These are phyloP conservation scores for Euphorbia corollata DNA, from an alignment of 441 rosid species.

Conservation along the genomic window DNA sequence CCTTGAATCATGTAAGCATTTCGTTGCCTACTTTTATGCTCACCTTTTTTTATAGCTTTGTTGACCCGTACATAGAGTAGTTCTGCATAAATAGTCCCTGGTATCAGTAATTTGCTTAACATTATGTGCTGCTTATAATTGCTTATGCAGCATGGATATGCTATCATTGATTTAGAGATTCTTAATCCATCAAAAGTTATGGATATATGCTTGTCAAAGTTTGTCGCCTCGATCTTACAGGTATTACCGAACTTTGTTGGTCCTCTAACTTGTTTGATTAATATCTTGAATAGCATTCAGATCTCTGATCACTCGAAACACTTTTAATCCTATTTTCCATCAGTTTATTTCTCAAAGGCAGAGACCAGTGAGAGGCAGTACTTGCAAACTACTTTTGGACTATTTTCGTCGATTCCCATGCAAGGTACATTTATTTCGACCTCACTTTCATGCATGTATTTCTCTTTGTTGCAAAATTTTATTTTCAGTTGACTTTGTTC, in stretches of 20 bases:
- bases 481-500: background rate
- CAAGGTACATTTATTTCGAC: conserved; percentile 49
- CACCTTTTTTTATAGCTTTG: background rate
- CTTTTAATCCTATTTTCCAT: conserved; percentile 23
- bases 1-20: conserved; percentile 48
- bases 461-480: too few relatives aligned
- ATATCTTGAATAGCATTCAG: conserved; percentile 10
- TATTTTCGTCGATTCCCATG: conserved; percentile 60
- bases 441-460: background rate
- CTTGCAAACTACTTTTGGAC: conserved; percentile 61
- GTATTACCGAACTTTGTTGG: conserved; percentile 29
- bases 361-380: conserved; percentile 67
- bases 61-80: background rate
- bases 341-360: conserved; percentile 90
- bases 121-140: conserved; percentile 11
- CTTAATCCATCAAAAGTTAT: conserved; percentile 49
- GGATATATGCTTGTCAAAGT: conserved; percentile 65
- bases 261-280: conserved; percentile 12
- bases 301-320: conserved; percentile 10
- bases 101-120: background rate
- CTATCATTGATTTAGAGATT: conserved; percentile 54
- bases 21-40: conserved; percentile 8
- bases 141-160: conserved; percentile 61
- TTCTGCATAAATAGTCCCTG: background rate
- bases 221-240: conserved; percentile 58